Evolutionary conservation across 2,329 filamentous ascomycete species (phyloP), one percentile per base, ranked within the genome.

Genomic region (Samsoniella hepiali): DNA sequence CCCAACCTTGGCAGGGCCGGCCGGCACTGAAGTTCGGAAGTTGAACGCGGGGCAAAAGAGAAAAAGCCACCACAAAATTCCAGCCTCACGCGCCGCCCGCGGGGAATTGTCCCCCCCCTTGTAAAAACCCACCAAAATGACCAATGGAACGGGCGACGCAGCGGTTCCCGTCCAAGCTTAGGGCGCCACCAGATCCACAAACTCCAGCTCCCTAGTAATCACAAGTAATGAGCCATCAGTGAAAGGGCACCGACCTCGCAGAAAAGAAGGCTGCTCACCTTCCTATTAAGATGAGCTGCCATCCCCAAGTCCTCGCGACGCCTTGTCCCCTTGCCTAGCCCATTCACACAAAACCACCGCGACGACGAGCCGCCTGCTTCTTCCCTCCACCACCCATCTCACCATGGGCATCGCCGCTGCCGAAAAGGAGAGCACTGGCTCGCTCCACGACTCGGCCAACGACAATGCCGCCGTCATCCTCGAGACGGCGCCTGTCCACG

Each of bases 361-460:
- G 32, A 61, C 27, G 40, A 34, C 31, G 15, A 45, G 34, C 17
- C 2, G 22, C 10, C 15, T 22, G 9, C 13, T 15, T 31, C 29
- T 27, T 27, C 29, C 9, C 44, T 49, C 45, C 22, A n/a, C 8
- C 40, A 9, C 56, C 32, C 32, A 45, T 5, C 31, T 49, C 60
- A 56, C 50, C 55, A 69, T 69, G 68, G 66, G 64, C 44, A 64
- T 55, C 51, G 51, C 54, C 49, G 15, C 51, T 55, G 57, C 57
- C 22, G 68, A 68, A 60, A 68, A 69, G 65, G 63, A 58, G 5
- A 62, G 62, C 66, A 50, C 4, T 32, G 62, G 45, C 55, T 68
- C 64, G 58, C 62, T 66, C 49, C 58, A 64, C 29, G 58, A 49
- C 51, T 63, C 64, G 53, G 61, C 64, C 38, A 61, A 67, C 38